Evolutionary conservation across 2,329 filamentous ascomycete genomes (phyloP), one percentile per base, ranked within the genome.

Genomic region (Alternaria novae-zelandiae): DNA sequence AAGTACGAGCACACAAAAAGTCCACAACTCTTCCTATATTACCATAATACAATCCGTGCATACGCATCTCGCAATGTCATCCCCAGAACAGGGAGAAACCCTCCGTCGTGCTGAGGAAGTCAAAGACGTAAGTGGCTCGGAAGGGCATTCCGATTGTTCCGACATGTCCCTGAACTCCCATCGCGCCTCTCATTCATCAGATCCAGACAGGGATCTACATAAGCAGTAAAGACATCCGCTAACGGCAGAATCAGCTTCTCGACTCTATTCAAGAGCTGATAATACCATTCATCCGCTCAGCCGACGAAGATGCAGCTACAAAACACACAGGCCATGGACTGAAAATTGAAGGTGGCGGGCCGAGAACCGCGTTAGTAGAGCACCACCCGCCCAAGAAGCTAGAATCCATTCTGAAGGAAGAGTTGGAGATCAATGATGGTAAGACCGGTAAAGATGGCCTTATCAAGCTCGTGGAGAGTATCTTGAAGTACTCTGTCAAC

Each of bases 401-500:
- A 7, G 72, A 79, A 30, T 65, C 75, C 10, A 63, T 84, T n/a
- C 68, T 85, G 11, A 41, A 49, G 1, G 60, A 73, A 15, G 68
- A 79, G 26, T 57, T 83, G 41, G 54, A 72, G 23, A 72, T 84
- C 7, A 78, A 80, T 0, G 70, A 78, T 8, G 69, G 74, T 3
- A 82, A 82, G 20, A 66, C 71, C 1, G 83, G 83, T 23, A 83
- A 81, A 64, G 77, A 81, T 11, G 83, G 82, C 9, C 66, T 85
- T 12, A 44, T 85, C 15, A 59, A 74, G 3, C 60, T 88, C 4
- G 86, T 97, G 49, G 83, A 89, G 69, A 87, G 89, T 64, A 85
- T 97, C 20, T 84, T 98, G 45, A 86, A 88, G 67, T 94, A 96
- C 80, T 96, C 91, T 74, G 95, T 98, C 75, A 99, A 99, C 82